Evolutionary conservation across 345 rosid genomes (phyloP), one percentile per base, ranked within the genome.

Genomic region (Bruguiera parviflora): DNA sequence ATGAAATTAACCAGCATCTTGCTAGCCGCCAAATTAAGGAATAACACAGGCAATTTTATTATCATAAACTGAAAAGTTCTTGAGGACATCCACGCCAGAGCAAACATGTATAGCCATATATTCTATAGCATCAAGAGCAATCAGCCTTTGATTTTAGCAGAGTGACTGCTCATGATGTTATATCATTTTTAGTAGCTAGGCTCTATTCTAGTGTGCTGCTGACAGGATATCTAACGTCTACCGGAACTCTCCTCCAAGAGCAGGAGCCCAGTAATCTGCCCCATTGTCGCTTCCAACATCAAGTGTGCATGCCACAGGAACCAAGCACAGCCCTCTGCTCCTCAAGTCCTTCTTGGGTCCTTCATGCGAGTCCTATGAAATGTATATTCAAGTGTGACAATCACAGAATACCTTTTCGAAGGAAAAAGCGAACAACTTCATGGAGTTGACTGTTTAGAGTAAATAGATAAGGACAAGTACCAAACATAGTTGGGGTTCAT

Each of bases 51-150:
- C 61, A 43, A 33, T 9, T 58, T 31, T 63, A 31, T 27, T 25
- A 57, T 32, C 35, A 32, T 58, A 49, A 61, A 65, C 58, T 22
- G 69, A 53, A 11, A 27, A 57, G n/a, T 57, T n/a, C 18, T 46
- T 53, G 51, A 65, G n/a, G 51, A 22, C 59, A 13, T 2, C 13
- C 39, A 18, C 4, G n/a, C 64, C 7, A n/a, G 9, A 60, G 66
- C 43, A 39, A 66, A 65, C 57, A 53, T 2, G 16, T 18, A 61
- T 27, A 20, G 47, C 35, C 68, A 66, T 27, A 73, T 69, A 70
- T 71, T 83, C 85, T 86, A 94, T 94, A 94, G 88, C 99, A 96
- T 96, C 99, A 90, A 83, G 96, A 96, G 99, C 96, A 96, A 89
- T 92, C 98, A 96, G 91, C 94, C 98, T 91, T 92, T 29, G 77